These are phyloP conservation scores for Zymoseptoria ardabiliae DNA, from an alignment of 2,329 filamentous ascomycete genomes.

Conservation along the genomic window DNA sequence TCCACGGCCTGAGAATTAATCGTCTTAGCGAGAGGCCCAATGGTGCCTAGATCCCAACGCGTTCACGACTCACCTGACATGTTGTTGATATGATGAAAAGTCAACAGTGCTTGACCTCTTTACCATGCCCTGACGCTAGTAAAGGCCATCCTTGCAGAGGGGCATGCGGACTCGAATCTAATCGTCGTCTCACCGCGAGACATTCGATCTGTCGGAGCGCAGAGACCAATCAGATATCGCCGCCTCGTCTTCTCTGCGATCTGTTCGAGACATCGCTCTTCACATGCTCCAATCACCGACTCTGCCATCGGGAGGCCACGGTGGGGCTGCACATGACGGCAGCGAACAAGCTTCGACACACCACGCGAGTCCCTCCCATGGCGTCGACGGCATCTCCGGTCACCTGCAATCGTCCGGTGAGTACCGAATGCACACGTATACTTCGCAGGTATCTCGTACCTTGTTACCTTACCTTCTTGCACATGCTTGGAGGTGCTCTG, in stretches of 20 bases:
- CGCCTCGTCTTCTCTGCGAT: neutral
- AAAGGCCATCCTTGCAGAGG: neutral
- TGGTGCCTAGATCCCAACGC: neutral
- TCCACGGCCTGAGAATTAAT: conserved; percentile 5
- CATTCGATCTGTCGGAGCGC: neutral
- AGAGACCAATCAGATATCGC: neutral
- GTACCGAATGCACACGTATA: neutral
- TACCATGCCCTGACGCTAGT: too few species aligned
- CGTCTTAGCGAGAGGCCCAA: conserved; percentile 2
- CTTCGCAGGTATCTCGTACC: neutral
- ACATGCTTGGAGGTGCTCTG: neutral
- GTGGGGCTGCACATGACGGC: neutral
- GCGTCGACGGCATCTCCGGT: too few species aligned
- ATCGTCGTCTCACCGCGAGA: neutral
- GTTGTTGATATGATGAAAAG: neutral
- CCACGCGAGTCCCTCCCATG: neutral
- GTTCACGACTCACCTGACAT: conserved; percentile 12
- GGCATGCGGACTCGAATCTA: neutral
- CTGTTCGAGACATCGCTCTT: too few species aligned
- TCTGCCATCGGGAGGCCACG: too few species aligned
- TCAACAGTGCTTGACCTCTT: neutral
- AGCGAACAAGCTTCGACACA: neutral
- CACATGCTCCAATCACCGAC: too few species aligned
- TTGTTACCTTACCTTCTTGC: neutral
- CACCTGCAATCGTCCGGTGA: neutral